These are phyloP conservation scores for Lignosus rhinocerotis DNA, from an alignment of 1,284 basidiomycete species.

Conservation along the genomic window DNA sequence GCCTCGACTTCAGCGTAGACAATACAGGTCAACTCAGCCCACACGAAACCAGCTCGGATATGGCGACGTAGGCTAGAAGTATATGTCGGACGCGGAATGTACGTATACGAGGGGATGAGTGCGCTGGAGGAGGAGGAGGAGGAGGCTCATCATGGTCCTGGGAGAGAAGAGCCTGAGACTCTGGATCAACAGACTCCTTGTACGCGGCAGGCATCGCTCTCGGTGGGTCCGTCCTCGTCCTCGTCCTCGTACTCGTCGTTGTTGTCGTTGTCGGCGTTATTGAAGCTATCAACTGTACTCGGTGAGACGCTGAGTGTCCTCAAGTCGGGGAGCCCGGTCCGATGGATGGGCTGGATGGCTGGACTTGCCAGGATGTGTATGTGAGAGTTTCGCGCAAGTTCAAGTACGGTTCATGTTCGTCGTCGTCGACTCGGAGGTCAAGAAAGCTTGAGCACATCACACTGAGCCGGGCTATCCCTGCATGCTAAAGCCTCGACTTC, in stretches of 20 bases:
- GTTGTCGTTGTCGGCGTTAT: not conserved
- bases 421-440: no score
- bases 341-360: not conserved
- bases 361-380: no score
- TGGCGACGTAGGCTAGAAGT: conserved; percentile 16
- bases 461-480: no score
- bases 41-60: no score
- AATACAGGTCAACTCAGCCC: no score
- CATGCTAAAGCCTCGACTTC: not conserved
- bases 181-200: conserved; percentile 19
- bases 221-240: not conserved
- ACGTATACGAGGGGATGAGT: conserved; percentile 1
- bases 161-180: conserved; percentile 19
- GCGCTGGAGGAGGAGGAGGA: no score
- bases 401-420: no score
- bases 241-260: conserved; percentile 2
- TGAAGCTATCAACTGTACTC: no score
- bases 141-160: conserved; percentile 8
- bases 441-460: no score
- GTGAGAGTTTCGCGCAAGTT: no score
- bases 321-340: not conserved
- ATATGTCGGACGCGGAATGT: conserved; percentile 18
- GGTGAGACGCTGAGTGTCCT: not conserved
- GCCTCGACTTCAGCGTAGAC: no score
- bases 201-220: conserved; percentile 15